Evolutionary conservation across 179 eudicot genomes (phyloP), one percentile per base, ranked within the genome.

Genomic region (Beta lomatogona): DNA sequence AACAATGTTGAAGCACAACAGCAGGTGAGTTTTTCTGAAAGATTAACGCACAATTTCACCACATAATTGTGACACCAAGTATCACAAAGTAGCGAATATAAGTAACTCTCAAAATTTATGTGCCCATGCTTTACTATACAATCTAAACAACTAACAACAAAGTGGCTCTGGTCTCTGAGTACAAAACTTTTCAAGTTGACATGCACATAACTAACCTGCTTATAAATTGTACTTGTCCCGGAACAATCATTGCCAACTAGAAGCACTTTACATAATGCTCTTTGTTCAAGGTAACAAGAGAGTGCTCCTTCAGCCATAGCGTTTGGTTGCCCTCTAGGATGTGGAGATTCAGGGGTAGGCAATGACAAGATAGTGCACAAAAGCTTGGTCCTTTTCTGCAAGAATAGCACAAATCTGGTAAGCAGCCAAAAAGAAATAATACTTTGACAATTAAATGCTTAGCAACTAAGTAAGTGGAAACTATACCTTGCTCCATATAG

Each of bases 141-240:
- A 73, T 80, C 22, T 73, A 73, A 78, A 78, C 19, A 36, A n/a
- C 22, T 58, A 76, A 25, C 28, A 25, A 25, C 28, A 25, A 25
- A 53, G 9, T 52, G 57, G 22, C 72, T 41, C 44, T 6, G 48
- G 18, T 9, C 75, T 61, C 31, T 61, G 44, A 54, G 25, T 1
- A 18, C 12, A 76, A 41, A 76, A 57, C 45, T 15, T 16, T 44
- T 44, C 73, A 46, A 65, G 50, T 54, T 54, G 64, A 44, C 5
- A 44, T 6, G 59, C 55, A 75, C 48, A 77, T 70, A 57, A 41
- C 83, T n/a, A 75, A 93, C 98, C 98, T 93, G 98, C 90, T 93
- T 93, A 84, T 90, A 93, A 60, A 93, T 80, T 78, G 98, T 91
- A 85, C 98, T 91, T 66, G 92, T 89, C 76, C 97, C 98, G 53